Evolutionary conservation across 1,139 yeast species (phyloP), one percentile per base, ranked within the genome.

Genomic region (Yamadazyma sp.): DNA sequence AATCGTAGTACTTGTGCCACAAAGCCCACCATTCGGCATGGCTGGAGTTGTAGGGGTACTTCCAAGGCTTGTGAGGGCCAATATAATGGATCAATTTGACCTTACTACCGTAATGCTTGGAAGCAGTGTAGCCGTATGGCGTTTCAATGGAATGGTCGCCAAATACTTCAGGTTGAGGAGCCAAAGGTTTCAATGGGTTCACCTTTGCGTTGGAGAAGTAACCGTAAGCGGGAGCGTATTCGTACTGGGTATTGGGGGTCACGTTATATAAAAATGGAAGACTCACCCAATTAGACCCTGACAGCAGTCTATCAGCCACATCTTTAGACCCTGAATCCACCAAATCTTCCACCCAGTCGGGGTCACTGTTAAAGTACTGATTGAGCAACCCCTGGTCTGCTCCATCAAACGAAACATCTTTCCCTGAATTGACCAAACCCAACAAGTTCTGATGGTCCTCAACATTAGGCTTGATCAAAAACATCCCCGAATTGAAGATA

Each of bases 301-400:
- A n/a, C 7, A 22, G 9, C 29, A 38, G 6, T 17, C 20, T 27
- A 31, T 15, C 31, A 12, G 39, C 31, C 16, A 48, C 43, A 26
- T 41, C 45, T 6, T 32, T 30, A 11, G 39, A 29, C 11, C 33
- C 38, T 2, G 32, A 31, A 2, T 28, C 34, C 8, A 54, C 44
- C 16, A 52, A 33, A 11, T 45, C 45, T n/a, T 37, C 44, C 2
- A 70, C 69, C 76, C 76, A 70, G 49, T 70, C 71, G 10, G 75
- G 74, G 46, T 61, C 55, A 6, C 58, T 57, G 43, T 77, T 81
- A 58, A 88, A 88, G 56, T 76, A 86, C 56, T 86, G 88, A 59
- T 92, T 92, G 49, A 92, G 67, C 33, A 92, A 68, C 9, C 97
- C 97, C 61, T 92, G 97, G 60, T 92, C 98, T 3, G 96, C 96